phyloP scores from a whole-genome alignment of 164 flowering plant species.

The Annona cherimola region DNA sequence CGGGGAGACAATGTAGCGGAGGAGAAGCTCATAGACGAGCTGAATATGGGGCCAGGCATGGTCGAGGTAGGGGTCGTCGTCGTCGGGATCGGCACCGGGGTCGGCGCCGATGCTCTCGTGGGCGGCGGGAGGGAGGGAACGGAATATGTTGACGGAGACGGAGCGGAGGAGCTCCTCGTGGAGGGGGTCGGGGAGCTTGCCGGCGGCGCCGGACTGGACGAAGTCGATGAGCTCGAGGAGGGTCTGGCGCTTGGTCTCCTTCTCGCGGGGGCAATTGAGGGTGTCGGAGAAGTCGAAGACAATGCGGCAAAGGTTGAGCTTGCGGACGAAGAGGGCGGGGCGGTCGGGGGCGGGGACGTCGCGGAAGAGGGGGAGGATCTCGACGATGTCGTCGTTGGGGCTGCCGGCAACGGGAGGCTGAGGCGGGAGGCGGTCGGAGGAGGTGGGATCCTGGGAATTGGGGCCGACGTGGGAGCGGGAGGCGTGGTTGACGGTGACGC shows the following conservation, averaged over 20 bases:
- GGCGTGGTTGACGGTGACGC: conserved; percentile 42
- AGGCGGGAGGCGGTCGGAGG: not conserved
- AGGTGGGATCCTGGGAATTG: conserved; percentile 15
- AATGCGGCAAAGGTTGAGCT: conserved; percentile 37
- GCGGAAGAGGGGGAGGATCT: conserved; percentile 37
- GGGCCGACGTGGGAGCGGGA: conserved; percentile 23
- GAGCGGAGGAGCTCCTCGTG: conserved; percentile 38
- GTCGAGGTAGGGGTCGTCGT: conserved; percentile 36
- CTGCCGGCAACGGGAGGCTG: not conserved
- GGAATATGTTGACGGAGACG: conserved; percentile 35
- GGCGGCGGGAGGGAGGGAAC: conserved; percentile 37
- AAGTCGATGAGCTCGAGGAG: conserved; percentile 38
- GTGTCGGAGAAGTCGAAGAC: conserved; percentile 38
- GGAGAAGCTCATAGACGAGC: conserved; percentile 34
- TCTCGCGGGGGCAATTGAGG: conserved; percentile 34
- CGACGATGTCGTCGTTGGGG: conserved; percentile 18
- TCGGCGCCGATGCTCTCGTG: conserved; percentile 36
- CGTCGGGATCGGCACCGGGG: conserved; percentile 23
- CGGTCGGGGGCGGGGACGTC: conserved; percentile 40
- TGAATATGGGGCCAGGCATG: conserved; percentile 40
- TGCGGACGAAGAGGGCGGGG: conserved; percentile 32
- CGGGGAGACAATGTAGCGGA: conserved; percentile 32
- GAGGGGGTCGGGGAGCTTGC: conserved; percentile 30
- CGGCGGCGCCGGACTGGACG: conserved; percentile 39
- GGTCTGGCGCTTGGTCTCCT: conserved; percentile 42